These are phyloP conservation scores for Hammondia hammondi DNA, from an alignment of 169 alveolate genomes.

Conservation along the genomic window DNA sequence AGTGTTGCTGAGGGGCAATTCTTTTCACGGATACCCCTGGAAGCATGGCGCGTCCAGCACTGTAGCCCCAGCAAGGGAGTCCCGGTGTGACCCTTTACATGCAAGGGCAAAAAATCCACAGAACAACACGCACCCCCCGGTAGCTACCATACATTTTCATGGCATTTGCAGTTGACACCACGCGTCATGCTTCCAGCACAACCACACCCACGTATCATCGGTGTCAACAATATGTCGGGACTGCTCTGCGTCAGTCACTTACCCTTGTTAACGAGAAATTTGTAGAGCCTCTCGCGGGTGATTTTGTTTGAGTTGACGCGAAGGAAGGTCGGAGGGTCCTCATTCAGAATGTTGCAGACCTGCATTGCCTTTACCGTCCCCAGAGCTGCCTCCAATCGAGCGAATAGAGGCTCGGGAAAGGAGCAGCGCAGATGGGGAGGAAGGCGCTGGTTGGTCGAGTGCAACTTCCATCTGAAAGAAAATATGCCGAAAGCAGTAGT, in stretches of 20 bases:
- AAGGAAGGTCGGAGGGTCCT: slow-evolving; percentile 84
- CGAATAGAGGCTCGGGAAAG: slow-evolving; percentile 85
- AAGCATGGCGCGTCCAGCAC: too few species aligned
- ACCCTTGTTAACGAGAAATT: slow-evolving; percentile 80
- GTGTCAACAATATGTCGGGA: slow-evolving; percentile 22
- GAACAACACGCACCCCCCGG: too few species aligned
- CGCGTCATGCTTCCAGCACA: too few species aligned
- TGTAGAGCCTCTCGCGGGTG: slow-evolving; percentile 77
- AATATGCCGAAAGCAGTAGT: too few species aligned
- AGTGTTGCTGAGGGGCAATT: too few species aligned
- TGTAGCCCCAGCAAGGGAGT: too few species aligned
- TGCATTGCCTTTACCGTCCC: slow-evolving; percentile 83
- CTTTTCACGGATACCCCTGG: too few species aligned
- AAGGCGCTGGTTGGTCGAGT: slow-evolving; percentile 81
- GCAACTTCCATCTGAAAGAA: slow-evolving; percentile 82
- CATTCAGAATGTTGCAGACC: slow-evolving; percentile 85
- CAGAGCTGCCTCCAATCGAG: slow-evolving; percentile 76
- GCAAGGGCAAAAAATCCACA: too few species aligned
- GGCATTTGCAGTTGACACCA: too few species aligned
- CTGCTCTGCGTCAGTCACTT: background rate
- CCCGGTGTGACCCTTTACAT: too few species aligned
- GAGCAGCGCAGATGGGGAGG: slow-evolving; percentile 86
- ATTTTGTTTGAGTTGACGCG: slow-evolving; percentile 78
- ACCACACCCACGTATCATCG: background rate
- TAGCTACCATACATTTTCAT: too few species aligned